Evolutionary conservation across 2,329 filamentous ascomycete genomes (phyloP).

Genomic region (Fusarium keratoplasticum): DNA sequence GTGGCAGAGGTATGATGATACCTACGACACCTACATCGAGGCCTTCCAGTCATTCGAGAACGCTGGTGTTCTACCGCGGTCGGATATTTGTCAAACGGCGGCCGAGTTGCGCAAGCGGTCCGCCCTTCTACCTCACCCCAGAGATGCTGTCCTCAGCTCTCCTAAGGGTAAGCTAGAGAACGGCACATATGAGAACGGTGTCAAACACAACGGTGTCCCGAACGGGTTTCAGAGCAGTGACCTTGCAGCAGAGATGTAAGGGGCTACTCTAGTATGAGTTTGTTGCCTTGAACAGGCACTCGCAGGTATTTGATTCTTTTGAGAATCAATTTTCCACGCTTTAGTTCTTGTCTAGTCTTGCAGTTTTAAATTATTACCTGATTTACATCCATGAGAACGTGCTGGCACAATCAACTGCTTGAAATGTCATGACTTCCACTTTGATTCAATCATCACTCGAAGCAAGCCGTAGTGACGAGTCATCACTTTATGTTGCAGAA

Average conservation of each 20-base stretch:
- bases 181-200: background rate
- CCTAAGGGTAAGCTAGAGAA: background rate
- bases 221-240: background rate
- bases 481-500: background rate
- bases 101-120: background rate
- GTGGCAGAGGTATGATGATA: slow-evolving; percentile 32
- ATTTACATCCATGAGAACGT: too few species aligned
- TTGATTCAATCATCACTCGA: background rate
- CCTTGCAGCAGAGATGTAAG: background rate
- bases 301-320: too few species aligned
- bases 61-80: slow-evolving; percentile 22
- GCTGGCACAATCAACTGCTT: background rate
- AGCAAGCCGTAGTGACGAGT: background rate
- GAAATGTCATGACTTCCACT: background rate
- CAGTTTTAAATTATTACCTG: background rate
- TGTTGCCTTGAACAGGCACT: background rate
- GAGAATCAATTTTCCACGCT: background rate
- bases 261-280: background rate
- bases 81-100: background rate
- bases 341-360: background rate
- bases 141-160: slow-evolving; percentile 8
- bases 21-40: slow-evolving; percentile 29
- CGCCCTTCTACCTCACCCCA: slow-evolving; percentile 13
- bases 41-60: slow-evolving; percentile 34
- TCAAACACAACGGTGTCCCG: background rate